These are phyloP conservation scores for Trifolium dubium DNA, from an alignment of 306 rosid genomes.

Conservation along the genomic window DNA sequence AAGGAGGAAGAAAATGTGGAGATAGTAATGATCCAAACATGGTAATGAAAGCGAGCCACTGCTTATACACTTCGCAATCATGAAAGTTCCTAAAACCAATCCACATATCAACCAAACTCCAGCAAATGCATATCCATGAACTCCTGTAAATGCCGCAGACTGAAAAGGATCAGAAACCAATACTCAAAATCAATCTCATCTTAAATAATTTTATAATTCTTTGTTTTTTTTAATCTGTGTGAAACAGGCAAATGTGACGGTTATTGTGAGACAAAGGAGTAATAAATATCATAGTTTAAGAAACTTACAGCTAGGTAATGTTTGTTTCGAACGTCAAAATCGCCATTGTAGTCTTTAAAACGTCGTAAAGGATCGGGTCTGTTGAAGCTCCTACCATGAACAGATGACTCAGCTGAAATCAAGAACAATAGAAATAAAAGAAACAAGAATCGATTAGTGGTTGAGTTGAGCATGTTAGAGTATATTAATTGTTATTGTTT, in stretches of 20 bases:
- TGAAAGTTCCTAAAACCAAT: slow-evolving; percentile 51
- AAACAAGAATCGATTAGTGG: slow-evolving; percentile 32
- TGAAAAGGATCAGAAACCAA: slow-evolving; percentile 69
- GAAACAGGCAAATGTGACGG: background rate
- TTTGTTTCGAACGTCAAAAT: slow-evolving; percentile 56
- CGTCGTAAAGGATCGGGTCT: slow-evolving; percentile 70
- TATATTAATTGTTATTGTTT: slow-evolving; percentile 44
- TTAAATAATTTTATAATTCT: no score
- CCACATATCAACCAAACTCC: slow-evolving; percentile 74
- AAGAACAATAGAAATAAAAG: slow-evolving; percentile 48
- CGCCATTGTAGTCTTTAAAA: slow-evolving; percentile 64
- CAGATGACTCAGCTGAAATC: slow-evolving; percentile 52
- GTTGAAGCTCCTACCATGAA: slow-evolving; percentile 46
- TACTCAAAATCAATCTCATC: slow-evolving; percentile 43
- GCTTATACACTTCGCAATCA: slow-evolving; percentile 44
- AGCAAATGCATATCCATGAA: slow-evolving; percentile 68
- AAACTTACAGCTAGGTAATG: slow-evolving; percentile 75
- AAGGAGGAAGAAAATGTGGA: slow-evolving; percentile 49
- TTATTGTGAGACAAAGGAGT: background rate
- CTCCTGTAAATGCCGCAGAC: slow-evolving; percentile 95
- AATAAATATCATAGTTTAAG: no score
- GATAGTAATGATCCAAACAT: slow-evolving; percentile 47
- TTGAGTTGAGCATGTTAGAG: slow-evolving; percentile 53
- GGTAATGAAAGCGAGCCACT: slow-evolving; percentile 46
- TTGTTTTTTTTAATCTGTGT: background rate